Conservation (phyloP, 306 rosid species). For the Crotalaria pallida region DNA sequence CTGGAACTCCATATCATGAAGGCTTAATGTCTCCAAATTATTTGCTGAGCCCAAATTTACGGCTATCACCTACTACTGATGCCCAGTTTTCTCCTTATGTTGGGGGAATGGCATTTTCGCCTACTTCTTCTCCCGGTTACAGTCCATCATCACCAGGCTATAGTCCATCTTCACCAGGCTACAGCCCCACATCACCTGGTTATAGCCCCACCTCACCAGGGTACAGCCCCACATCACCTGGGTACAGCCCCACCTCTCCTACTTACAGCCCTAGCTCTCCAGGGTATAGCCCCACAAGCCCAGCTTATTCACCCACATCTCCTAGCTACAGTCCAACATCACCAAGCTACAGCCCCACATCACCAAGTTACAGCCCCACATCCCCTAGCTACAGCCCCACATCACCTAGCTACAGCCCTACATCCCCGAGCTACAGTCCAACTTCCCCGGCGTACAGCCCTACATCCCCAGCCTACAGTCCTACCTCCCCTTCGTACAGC, state of each 20-base stretch:
- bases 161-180: conserved; percentile 95
- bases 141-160: conserved; percentile 96
- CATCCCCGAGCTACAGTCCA: conserved; percentile 72
- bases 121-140: conserved; percentile 89
- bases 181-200: conserved; percentile 93
- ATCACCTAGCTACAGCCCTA: conserved; percentile 59
- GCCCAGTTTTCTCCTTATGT: conserved; percentile 99
- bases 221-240: conserved; percentile 92
- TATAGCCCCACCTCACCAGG: conserved; percentile 96
- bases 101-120: conserved; percentile 95
- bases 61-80: conserved; percentile 77
- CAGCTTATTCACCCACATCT: conserved; percentile 73
- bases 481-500: conserved; percentile 66
- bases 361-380: conserved; percentile 76
- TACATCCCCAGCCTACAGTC: conserved; percentile 77
- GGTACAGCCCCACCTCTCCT: conserved; percentile 93
- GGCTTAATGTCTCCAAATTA: conserved; percentile 96
- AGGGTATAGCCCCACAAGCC: conserved; percentile 94
- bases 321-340: conserved; percentile 83
- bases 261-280: conserved; percentile 98
- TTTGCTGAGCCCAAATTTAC: conserved; percentile 86
- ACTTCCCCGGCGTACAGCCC: conserved; percentile 63
- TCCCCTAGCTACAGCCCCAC: conserved; percentile 67
- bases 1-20: conserved; percentile 93
- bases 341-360: conserved; percentile 84